A percentile compares a stretch with the other conserved stretches of the same genome.
These are phyloP conservation scores for Clonostachys sp. DNA, from an alignment of 2,329 filamentous ascomycete species.

Conservation along the genomic window DNA sequence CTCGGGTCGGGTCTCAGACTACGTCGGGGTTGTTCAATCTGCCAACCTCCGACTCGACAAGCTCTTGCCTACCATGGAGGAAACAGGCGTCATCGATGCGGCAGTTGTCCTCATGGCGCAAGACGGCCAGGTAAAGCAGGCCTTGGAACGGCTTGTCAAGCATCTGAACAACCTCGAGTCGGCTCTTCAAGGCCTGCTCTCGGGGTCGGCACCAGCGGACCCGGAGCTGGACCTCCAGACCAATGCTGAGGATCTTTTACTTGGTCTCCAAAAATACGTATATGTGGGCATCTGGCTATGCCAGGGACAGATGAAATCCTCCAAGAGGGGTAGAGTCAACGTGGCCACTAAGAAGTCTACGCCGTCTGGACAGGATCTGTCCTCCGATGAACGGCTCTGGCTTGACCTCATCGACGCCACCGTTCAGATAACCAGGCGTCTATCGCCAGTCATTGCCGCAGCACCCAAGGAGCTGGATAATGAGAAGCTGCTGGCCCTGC, in stretches of 20 bases:
- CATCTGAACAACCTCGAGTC: slow-evolving; percentile 79
- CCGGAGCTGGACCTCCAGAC: slow-evolving; percentile 43
- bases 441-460: slow-evolving; percentile 50
- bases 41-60: slow-evolving; percentile 75
- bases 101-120: slow-evolving; percentile 86
- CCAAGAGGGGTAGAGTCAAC: slow-evolving; percentile 28
- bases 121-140: slow-evolving; percentile 77
- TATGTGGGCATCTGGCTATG: slow-evolving; percentile 96
- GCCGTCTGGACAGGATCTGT: slow-evolving; percentile 35
- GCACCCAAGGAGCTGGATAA: slow-evolving; percentile 36
- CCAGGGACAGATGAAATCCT: slow-evolving; percentile 71
- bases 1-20: slow-evolving; percentile 77
- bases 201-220: slow-evolving; percentile 38
- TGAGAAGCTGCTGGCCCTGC: slow-evolving; percentile 57
- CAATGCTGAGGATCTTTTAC: slow-evolving; percentile 68
- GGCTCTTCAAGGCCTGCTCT: slow-evolving; percentile 62
- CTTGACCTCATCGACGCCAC: slow-evolving; percentile 55
- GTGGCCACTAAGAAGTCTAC: slow-evolving; percentile 45
- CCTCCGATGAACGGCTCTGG: slow-evolving; percentile 53
- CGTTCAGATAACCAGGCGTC: slow-evolving; percentile 58
- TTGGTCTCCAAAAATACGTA: slow-evolving; percentile 80
- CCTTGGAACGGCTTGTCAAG: slow-evolving; percentile 78
- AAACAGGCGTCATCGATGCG: slow-evolving; percentile 85
- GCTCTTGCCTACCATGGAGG: slow-evolving; percentile 83
- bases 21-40: slow-evolving; percentile 70